phyloP scores from a whole-genome alignment of 2,329 filamentous ascomycete species.

The Penicillium sp. region DNA sequence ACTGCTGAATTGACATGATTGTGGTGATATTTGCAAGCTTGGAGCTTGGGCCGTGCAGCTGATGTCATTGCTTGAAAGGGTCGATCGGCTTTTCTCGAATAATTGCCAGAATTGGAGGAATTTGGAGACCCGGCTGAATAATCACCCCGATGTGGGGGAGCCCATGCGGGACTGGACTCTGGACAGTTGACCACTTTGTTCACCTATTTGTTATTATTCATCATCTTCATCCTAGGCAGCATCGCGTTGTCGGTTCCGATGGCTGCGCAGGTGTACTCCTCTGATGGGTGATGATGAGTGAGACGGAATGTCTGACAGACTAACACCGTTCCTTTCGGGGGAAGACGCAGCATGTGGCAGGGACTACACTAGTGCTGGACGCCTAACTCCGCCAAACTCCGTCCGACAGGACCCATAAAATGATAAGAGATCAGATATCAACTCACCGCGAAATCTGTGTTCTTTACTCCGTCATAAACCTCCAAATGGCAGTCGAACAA shows the following conservation, averaged over 20 bases:
- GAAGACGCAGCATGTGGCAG: not conserved
- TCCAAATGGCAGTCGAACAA: conserved; percentile 9
- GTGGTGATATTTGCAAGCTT: not conserved
- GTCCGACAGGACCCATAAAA: not conserved
- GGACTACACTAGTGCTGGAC: too few relatives aligned
- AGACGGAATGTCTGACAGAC: not conserved
- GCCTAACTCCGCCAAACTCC: conserved; percentile 24
- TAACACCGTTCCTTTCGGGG: not conserved
- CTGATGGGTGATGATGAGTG: not conserved
- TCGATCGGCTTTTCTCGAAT: not conserved
- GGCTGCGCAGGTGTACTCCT: too few relatives aligned
- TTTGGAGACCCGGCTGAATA: conserved; percentile 9
- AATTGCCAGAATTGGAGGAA: conserved; percentile 3
- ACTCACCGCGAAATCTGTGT: not conserved
- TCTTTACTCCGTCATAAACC: not conserved
- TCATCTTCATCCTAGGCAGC: too few relatives aligned
- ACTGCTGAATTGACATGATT: conserved; percentile 45
- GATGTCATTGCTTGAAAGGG: not conserved
- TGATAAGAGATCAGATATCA: not conserved
- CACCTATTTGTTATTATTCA: too few relatives aligned
- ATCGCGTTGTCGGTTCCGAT: too few relatives aligned
- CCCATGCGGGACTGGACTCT: too few relatives aligned
- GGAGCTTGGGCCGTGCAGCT: not conserved
- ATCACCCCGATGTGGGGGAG: not conserved
- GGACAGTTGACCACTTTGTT: too few relatives aligned